Percentiles rank a stretch among this genome's conserved stretches.
These are phyloP conservation scores for Ophiostoma tasmaniense DNA, from an alignment of 2,329 filamentous ascomycete genomes.

Conservation along the genomic window DNA sequence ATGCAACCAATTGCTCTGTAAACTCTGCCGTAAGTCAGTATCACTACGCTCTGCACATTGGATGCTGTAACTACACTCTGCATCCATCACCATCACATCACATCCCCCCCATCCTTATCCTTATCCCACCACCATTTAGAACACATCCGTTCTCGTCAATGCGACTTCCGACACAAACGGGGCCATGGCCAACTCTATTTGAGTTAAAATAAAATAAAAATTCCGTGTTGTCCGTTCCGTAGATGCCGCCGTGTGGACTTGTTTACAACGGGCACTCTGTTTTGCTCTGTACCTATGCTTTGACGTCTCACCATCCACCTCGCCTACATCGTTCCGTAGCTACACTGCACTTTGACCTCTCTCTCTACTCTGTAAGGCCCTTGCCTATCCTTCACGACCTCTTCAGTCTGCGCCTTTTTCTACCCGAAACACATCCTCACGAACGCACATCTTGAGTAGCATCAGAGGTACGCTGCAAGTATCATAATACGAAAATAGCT, in stretches of 20 bases:
- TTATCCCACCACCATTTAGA: not conserved
- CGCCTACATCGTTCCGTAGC: not conserved
- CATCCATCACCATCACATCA: not conserved
- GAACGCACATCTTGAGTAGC: not conserved
- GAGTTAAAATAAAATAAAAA: not conserved
- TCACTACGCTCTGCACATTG: too few relatives aligned
- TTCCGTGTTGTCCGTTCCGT: not conserved
- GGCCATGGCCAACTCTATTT: not conserved
- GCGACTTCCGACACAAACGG: not conserved
- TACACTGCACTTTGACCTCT: not conserved
- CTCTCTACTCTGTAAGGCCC: not conserved
- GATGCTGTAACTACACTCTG: not conserved
- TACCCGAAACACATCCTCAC: not conserved
- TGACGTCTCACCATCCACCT: not conserved
- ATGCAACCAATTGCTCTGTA: not conserved
- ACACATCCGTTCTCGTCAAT: not conserved
- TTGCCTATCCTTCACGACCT: not conserved
- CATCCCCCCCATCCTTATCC: not conserved
- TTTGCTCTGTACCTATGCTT: not conserved
- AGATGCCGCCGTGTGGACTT: not conserved
- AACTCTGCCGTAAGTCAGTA: not conserved
- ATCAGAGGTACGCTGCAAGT: not conserved
- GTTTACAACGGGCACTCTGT: not conserved
- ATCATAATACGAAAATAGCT: not conserved
- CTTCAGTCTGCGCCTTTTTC: not conserved